Conservation (phyloP, 306 rosid genomes). For the Arachis hypogaea region DNA sequence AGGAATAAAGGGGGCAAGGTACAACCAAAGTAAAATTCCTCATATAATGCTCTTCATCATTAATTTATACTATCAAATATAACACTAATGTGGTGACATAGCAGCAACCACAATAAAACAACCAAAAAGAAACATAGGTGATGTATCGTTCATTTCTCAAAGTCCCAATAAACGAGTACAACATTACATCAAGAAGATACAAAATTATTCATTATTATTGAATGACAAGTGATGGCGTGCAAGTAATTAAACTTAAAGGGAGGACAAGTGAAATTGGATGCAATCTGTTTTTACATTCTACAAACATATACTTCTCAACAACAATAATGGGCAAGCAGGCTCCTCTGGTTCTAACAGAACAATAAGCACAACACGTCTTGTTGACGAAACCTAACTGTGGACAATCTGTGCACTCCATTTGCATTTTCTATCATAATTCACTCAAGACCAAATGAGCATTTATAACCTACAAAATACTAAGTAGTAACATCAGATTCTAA, state of each 20-base stretch:
- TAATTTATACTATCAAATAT: conserved; percentile 23
- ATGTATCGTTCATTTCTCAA: background rate
- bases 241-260: background rate
- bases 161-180: background rate
- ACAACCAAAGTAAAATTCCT: conserved; percentile 25
- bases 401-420: background rate
- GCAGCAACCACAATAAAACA: conserved; percentile 30
- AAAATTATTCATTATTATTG: conserved; percentile 5
- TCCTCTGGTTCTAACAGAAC: conserved; percentile 8
- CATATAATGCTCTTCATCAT: conserved; percentile 17
- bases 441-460: conserved; percentile 10
- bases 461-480: background rate
- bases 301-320: background rate
- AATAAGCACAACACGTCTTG: conserved; percentile 2
- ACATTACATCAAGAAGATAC: background rate
- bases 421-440: conserved; percentile 7
- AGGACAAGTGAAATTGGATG: background rate
- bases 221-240: conserved; percentile 17
- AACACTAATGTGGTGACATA: conserved; percentile 19
- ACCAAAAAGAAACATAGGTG: conserved; percentile 25
- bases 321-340: conserved; percentile 18
- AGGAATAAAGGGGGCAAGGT: background rate
- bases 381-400: background rate
- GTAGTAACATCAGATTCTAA: background rate
- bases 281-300: background rate